A percentile compares a stretch with the other conserved stretches of the same genome.
Evolutionary conservation across 1,284 basidiomycete species (phyloP).

Genomic region (Apiotrichum brassicae): DNA sequence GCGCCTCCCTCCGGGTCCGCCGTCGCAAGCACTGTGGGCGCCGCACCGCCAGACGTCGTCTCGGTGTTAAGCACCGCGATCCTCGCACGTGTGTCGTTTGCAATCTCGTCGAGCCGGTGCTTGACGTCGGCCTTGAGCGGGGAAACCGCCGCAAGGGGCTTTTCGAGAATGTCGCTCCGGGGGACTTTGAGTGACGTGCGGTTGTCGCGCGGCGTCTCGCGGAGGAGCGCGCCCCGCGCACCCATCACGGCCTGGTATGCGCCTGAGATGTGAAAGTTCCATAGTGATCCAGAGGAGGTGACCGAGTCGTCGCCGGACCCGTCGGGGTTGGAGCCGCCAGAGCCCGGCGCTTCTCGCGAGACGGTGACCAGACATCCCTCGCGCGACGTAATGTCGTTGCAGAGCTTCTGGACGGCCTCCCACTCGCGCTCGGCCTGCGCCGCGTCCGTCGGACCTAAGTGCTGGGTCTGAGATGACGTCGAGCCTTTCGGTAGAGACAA

Average conservation of each 20-base stretch:
- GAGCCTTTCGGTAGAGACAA: conserved; percentile 19
- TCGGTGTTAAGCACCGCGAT: conserved; percentile 64
- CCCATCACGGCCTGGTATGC: conserved; percentile 88
- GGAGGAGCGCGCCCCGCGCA: conserved; percentile 77
- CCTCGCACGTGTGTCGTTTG: conserved; percentile 75
- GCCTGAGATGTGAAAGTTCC: conserved; percentile 88
- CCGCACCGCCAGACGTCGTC: conserved; percentile 11
- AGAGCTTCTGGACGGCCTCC: conserved; percentile 74
- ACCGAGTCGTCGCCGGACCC: neutral
- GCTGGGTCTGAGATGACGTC: conserved; percentile 27
- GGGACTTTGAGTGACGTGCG: conserved; percentile 80
- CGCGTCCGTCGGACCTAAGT: conserved; percentile 14
- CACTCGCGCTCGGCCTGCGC: conserved; percentile 37
- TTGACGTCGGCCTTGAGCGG: conserved; percentile 80
- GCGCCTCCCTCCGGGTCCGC: conserved; percentile 17
- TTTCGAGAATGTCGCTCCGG: conserved; percentile 85
- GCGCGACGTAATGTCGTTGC: conserved; percentile 67
- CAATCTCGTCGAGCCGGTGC: conserved; percentile 83
- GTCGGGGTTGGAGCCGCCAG: conserved; percentile 1
- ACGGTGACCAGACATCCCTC: conserved; percentile 77
- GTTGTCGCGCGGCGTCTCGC: conserved; percentile 82
- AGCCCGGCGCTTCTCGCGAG: conserved; percentile 52
- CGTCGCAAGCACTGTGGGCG: conserved; percentile 31
- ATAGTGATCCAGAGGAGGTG: conserved; percentile 37
- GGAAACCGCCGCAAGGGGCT: conserved; percentile 60